A percentile compares a stretch with the other conserved stretches of the same genome.
These are phyloP conservation scores for Microbotryum scabiosae DNA, from an alignment of 1,284 basidiomycete species.

Conservation along the genomic window DNA sequence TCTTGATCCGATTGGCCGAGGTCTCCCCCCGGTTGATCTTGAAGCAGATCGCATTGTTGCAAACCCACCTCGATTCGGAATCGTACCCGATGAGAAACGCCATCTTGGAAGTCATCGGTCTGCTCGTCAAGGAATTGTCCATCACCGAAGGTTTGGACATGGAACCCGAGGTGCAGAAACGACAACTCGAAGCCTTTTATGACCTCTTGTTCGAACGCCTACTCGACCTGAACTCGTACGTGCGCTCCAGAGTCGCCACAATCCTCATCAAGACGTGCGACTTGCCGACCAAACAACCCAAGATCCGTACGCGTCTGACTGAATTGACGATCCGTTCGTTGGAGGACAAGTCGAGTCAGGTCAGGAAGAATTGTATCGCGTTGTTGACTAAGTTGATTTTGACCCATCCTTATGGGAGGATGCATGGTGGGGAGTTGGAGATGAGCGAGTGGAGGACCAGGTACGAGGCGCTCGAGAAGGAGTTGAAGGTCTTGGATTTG, in stretches of 20 bases:
- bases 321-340: slow-evolving; percentile 67
- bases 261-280: slow-evolving; percentile 63
- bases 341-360: slow-evolving; percentile 82
- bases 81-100: slow-evolving; percentile 94
- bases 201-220: slow-evolving; percentile 76
- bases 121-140: slow-evolving; percentile 68
- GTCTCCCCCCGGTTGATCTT: slow-evolving; percentile 73
- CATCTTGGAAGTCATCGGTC: slow-evolving; percentile 75
- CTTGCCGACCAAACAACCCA: slow-evolving; percentile 77
- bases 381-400: slow-evolving; percentile 67
- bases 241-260: slow-evolving; percentile 75
- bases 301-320: slow-evolving; percentile 70
- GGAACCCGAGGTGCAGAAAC: slow-evolving; percentile 56
- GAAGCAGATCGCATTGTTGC: slow-evolving; percentile 79
- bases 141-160: slow-evolving; percentile 42
- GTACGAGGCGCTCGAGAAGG: slow-evolving; percentile 51
- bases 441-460: slow-evolving; percentile 64
- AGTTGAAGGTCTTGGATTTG: slow-evolving; percentile 55
- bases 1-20: slow-evolving; percentile 75
- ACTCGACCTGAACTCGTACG: slow-evolving; percentile 82
- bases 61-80: slow-evolving; percentile 87
- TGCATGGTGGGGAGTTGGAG: slow-evolving; percentile 75
- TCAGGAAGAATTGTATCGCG: slow-evolving; percentile 73
- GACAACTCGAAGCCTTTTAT: slow-evolving; percentile 75
- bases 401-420: slow-evolving; percentile 81